Evolutionary conservation across 768 basidiomycete genomes (phyloP).

Genomic region (Pulveroboletus frians): DNA sequence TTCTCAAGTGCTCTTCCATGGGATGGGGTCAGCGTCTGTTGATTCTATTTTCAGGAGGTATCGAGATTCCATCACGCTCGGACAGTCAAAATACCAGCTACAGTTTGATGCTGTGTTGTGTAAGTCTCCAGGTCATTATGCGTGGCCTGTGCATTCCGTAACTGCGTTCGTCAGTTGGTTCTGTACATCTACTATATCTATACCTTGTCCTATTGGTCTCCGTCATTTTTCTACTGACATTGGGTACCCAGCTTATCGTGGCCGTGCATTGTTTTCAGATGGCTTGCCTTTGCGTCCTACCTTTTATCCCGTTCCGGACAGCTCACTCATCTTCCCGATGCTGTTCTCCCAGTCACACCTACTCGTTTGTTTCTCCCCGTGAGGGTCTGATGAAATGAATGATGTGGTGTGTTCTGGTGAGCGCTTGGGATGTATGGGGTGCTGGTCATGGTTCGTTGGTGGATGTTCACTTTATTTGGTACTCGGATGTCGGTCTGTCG

Average conservation of each 20-base stretch:
- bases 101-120: slow-evolving; percentile 5
- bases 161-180: slow-evolving; percentile 12
- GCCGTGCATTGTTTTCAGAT: slow-evolving; percentile 1
- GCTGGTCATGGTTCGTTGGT: background rate
- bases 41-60: slow-evolving; percentile 8
- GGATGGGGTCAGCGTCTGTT: slow-evolving; percentile 28
- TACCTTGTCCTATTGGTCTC: slow-evolving; percentile 24
- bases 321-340: slow-evolving; percentile 16
- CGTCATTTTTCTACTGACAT: slow-evolving; percentile 7
- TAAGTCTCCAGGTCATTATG: slow-evolving; percentile 9
- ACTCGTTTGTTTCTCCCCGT: slow-evolving; percentile 40
- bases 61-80: slow-evolving; percentile 4
- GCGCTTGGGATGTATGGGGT: slow-evolving; percentile 32
- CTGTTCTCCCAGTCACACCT: slow-evolving; percentile 18
- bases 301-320: background rate
- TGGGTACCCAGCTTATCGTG: background rate
- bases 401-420: slow-evolving; percentile 36
- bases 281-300: background rate
- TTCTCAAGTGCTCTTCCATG: slow-evolving; percentile 24
- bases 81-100: slow-evolving; percentile 14
- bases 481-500: slow-evolving; percentile 6
- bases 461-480: background rate
- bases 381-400: slow-evolving; percentile 43
- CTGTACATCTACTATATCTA: slow-evolving; percentile 24
- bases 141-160: slow-evolving; percentile 15